These are phyloP conservation scores for Coemansia erecta DNA, from an alignment of 192 early-diverging fungal genomes.

Conservation along the genomic window DNA sequence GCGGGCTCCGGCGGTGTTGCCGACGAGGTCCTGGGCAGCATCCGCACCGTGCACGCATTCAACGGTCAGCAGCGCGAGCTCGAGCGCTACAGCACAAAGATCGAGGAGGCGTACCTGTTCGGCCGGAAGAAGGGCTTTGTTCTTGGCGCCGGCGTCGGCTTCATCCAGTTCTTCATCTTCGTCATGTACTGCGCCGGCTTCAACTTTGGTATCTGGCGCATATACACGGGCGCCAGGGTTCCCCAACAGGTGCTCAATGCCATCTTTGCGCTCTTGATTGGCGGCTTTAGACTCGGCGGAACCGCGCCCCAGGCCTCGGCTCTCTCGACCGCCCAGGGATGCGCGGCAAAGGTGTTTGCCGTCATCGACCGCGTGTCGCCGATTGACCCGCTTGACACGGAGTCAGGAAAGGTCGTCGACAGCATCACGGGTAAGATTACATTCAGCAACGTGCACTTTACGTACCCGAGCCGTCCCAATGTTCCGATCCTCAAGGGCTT, in stretches of 20 bases:
- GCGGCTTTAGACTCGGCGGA: constrained; percentile 67
- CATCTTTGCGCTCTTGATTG: constrained; percentile 84
- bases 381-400: constrained; percentile 61
- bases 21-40: constrained; percentile 75
- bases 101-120: constrained; percentile 62
- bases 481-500: constrained; percentile 78
- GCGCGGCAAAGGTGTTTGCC: constrained; percentile 73
- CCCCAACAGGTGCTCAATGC: constrained; percentile 66
- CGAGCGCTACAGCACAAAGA: constrained; percentile 59
- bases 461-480: constrained; percentile 80
- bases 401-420: constrained; percentile 37
- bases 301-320: constrained; percentile 68
- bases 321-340: constrained; percentile 70
- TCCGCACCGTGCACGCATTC: constrained; percentile 84
- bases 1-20: constrained; percentile 81
- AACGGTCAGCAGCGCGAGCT: constrained; percentile 73
- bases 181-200: constrained; percentile 71
- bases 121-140: constrained; percentile 63
- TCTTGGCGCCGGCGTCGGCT: constrained; percentile 65
- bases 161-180: constrained; percentile 74
- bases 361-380: constrained; percentile 78
- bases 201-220: constrained; percentile 69
- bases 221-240: constrained; percentile 45
- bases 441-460: constrained; percentile 78
- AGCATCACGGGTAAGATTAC: constrained; percentile 62